These are phyloP conservation scores for Verticillium nubilum DNA, from an alignment of 2,329 filamentous ascomycete genomes.

Conservation along the genomic window DNA sequence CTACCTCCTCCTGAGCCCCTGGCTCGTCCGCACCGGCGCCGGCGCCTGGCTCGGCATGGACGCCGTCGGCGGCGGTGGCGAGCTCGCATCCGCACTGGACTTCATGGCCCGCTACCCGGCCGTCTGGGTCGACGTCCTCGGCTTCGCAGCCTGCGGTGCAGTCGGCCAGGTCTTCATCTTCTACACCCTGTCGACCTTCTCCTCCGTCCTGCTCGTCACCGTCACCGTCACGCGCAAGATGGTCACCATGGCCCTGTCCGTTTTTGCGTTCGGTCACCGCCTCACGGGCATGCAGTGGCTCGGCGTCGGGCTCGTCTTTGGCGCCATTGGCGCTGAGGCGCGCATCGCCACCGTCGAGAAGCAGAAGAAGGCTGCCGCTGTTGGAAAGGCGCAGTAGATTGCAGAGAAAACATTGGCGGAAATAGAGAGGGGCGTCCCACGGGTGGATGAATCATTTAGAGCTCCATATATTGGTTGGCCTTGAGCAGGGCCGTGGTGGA, in stretches of 20 bases:
- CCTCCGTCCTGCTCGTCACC: conserved; percentile 85
- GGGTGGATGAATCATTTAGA: no score
- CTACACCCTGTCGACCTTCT: conserved; percentile 90
- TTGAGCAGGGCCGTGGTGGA: no score
- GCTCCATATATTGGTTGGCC: no score
- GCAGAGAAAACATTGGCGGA: background rate
- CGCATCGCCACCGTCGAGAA: conserved; percentile 79
- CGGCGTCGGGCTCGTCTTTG: conserved; percentile 88
- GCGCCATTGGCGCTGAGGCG: conserved; percentile 88
- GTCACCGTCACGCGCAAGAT: conserved; percentile 98
- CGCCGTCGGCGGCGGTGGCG: conserved; percentile 60
- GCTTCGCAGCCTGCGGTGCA: conserved; percentile 85
- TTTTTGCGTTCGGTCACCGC: conserved; percentile 88
- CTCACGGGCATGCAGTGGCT: conserved; percentile 88
- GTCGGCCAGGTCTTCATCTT: conserved; percentile 97
- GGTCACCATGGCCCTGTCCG: conserved; percentile 97
- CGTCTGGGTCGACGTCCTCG: conserved; percentile 82
- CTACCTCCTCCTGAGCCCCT: conserved; percentile 76
- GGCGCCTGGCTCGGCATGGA: conserved; percentile 64
- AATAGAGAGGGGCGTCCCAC: no score
- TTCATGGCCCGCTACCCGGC: conserved; percentile 77
- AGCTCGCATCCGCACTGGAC: conserved; percentile 70
- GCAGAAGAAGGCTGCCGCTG: conserved; percentile 64
- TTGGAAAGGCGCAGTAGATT: conserved; percentile 25
- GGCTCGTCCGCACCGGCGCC: conserved; percentile 62